These are phyloP conservation scores for Aspergillus latus DNA, from an alignment of 2,329 filamentous ascomycete species.

Conservation along the genomic window DNA sequence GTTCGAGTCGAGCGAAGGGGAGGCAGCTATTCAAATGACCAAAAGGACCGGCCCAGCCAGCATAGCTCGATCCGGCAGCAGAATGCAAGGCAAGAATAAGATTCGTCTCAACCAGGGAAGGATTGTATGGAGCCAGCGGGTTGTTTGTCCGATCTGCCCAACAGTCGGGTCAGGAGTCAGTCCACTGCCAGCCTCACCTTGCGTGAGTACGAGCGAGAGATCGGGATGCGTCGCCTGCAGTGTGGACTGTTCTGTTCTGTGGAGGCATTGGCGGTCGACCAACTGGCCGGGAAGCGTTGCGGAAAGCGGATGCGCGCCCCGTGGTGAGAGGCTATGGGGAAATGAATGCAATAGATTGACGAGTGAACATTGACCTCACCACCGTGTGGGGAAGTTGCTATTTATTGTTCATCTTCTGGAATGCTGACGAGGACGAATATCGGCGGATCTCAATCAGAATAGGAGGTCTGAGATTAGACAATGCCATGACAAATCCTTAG, in stretches of 20 bases:
- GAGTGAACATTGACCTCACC: neutral
- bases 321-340: neutral
- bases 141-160: neutral
- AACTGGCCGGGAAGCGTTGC: constrained; percentile 17
- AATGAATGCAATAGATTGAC: neutral
- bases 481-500: too few species aligned
- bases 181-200: neutral
- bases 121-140: neutral
- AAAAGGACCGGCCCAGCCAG: neutral
- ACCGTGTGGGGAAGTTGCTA: neutral
- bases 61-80: neutral
- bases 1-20: too few species aligned
- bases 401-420: neutral
- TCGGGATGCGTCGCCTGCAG: too few species aligned
- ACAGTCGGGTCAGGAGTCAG: neutral
- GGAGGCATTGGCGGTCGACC: neutral
- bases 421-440: neutral
- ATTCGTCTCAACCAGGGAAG: neutral
- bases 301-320: constrained; percentile 15
- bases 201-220: neutral
- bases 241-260: too few species aligned
- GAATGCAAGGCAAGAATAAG: neutral
- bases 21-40: too few species aligned
- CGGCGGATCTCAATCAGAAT: too few species aligned
- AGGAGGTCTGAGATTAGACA: too few species aligned